Base-by-base conservation (phyloP, 1,139 yeast species). In the Kodamaea ohmeri region DNA sequence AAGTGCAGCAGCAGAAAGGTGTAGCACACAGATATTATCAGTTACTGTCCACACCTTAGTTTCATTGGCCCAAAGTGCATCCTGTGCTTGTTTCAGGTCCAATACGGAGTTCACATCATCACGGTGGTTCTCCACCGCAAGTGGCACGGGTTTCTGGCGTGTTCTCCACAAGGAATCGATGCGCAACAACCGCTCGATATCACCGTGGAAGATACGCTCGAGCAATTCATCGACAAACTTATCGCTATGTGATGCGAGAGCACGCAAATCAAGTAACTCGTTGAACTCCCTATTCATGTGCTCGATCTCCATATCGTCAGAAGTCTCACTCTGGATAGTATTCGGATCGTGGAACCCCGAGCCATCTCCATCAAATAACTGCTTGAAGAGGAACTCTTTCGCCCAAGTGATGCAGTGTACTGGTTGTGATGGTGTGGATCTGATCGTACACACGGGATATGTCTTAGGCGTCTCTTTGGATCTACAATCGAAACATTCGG, bases 331-430 rank as follows among this genome's bases (percentile, higher is more conserved):
- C 37, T 81, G 82, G 41, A 80, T 67, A 25, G 56, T 47, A 12
- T 53, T 58, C 3, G 60, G 58, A 25, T 71, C 68, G 25, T 64
- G 56, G 39, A 44, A 34, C 6, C 40, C 39, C 5, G 25, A 59
- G 9, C 58, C 64, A 12, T 72, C 71, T 18, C 68, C 79, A 20
- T 81, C 90, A 59, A 89, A 92, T 38, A 94, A 66, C 55, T 89
- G 95, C 27, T 78, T 71, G 55, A 90, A 89, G 38, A 94, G 63
- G 55, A 87, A 94, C 51, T 85, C 88, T 54, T 94, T 94, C 11
- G 97, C 96, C 98, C 99, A 94, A 0, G 95, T 95, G 29, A 94
- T 83, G 57, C 97, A 88, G 56, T 94, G 99, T 7, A 92, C 83
- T 0, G 97, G 97, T 56, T 84, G 90, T 0, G 96, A 87, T 0